Evolutionary conservation across 768 basidiomycete species (phyloP).

Genomic region (Russula compacta): DNA sequence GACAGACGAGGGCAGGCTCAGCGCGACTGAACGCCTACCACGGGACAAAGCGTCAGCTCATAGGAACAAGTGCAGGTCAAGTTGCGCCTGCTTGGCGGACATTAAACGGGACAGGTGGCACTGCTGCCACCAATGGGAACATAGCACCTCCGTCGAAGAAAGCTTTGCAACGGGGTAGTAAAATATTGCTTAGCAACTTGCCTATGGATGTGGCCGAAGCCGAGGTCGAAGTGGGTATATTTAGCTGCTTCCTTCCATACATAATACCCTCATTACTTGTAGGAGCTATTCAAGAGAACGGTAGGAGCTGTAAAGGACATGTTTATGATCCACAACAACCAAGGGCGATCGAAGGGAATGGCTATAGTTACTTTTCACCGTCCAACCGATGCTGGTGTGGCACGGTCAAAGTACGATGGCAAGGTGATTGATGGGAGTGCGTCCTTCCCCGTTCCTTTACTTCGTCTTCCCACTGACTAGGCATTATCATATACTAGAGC

Average conservation of each 20-base stretch:
- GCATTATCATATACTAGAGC: conserved; percentile 33
- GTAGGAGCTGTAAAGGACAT: conserved; percentile 64
- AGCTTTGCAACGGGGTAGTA: conserved; percentile 13
- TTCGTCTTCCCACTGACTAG: not conserved
- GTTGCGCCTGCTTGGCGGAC: conserved; percentile 18
- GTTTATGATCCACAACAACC: conserved; percentile 67
- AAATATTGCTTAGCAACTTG: conserved; percentile 18
- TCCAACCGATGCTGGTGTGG: conserved; percentile 50
- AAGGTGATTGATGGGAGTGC: conserved; percentile 62
- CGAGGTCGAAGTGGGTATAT: conserved; percentile 15
- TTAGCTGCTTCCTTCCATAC: not conserved
- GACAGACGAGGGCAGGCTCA: conserved; percentile 5
- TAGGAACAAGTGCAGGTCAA: conserved; percentile 14
- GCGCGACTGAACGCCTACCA: conserved; percentile 18
- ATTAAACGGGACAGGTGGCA: not conserved
- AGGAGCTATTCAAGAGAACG: conserved; percentile 73
- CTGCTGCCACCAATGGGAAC: conserved; percentile 5
- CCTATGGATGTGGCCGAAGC: conserved; percentile 19
- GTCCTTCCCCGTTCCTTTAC: conserved; percentile 18
- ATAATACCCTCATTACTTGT: conserved; percentile 6
- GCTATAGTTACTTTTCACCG: conserved; percentile 63
- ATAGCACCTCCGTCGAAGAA: conserved; percentile 5
- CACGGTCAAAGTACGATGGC: conserved; percentile 62
- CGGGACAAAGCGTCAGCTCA: conserved; percentile 17
- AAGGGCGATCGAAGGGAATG: conserved; percentile 73